These are phyloP conservation scores for Ziziphus jujuba DNA, from an alignment of 306 rosid genomes.

Conservation along the genomic window DNA sequence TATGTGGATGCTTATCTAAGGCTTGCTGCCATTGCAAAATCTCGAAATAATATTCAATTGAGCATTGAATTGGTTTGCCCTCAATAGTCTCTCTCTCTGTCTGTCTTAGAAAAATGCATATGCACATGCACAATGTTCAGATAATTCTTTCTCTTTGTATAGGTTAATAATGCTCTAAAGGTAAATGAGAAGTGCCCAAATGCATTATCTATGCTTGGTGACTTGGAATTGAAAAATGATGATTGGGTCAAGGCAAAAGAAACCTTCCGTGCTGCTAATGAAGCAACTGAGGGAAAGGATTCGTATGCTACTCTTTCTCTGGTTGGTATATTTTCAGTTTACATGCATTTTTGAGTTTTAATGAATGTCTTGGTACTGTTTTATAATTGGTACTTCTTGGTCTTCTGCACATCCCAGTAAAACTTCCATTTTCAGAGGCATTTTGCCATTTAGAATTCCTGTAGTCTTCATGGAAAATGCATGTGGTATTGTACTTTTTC, in stretches of 20 bases:
- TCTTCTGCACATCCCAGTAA: constrained; percentile 1
- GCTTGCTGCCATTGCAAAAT: constrained; percentile 91
- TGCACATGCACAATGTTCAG: background rate
- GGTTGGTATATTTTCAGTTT: constrained; percentile 43
- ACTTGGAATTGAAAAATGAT: constrained; percentile 92
- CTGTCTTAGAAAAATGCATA: constrained; percentile 12
- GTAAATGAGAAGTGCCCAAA: constrained; percentile 87
- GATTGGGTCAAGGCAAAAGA: constrained; percentile 99
- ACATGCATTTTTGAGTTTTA: constrained; percentile 22
- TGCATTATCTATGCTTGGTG: constrained; percentile 96
- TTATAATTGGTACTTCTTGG: background rate
- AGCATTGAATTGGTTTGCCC: constrained; percentile 91
- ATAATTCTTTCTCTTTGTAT: constrained; percentile 24
- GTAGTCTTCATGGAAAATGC: constrained; percentile 8
- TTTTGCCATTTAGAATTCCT: background rate
- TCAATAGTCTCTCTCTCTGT: constrained; percentile 14
- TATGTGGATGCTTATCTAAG: constrained; percentile 89
- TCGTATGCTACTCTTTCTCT: constrained; percentile 90
- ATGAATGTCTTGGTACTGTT: constrained; percentile 6
- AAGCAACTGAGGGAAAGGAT: constrained; percentile 94
- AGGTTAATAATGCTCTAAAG: constrained; percentile 96
- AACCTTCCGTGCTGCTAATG: constrained; percentile 93
- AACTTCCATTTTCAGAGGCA: background rate
- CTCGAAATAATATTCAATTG: constrained; percentile 77
- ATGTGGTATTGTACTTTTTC: constrained; percentile 19